Evolutionary conservation across 148 eudicot species (phyloP), one percentile per base, ranked within the genome.

Genomic region (Bassia scoparia): DNA sequence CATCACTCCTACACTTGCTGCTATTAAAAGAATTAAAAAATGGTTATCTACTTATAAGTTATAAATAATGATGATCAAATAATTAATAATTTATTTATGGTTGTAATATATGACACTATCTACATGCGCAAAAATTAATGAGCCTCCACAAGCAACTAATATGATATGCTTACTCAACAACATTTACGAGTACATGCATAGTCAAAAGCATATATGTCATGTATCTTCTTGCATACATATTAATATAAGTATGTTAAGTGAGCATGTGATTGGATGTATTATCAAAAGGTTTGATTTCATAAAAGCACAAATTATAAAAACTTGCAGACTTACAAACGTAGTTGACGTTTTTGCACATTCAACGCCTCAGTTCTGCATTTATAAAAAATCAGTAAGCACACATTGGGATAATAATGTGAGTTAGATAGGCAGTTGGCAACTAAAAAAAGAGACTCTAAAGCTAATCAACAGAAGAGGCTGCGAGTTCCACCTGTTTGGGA

Each of bases 281-380:
- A 12, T 46, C 59, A 2, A 30, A 59, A 58, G 37, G 9, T 72
- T 18, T 44, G 20, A 67, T 55, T 31, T 55, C 14, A 58, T 35
- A 74, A 29, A 21, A 66, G 54, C 70, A 77, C 33, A 17, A 37
- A 50, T 50, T 56, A 67, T 26, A 64, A 1, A 63, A 9, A 33
- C 20, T 34, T 46, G 29, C 10, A 54, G 46, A 87, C 99, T 92
- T 88, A 95, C 99, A 95, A 95, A 63, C 88, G 94, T 75, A 95
- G 88, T 69, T 95, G 96, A 73, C 99, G 96, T 96, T 75, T 69
- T 83, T 55, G 99, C 94, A 74, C 76, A 86, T 80, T 84, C 80
- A 61, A 79, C 67, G 97, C 91, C 83, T 86, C 99, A 7, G 88
- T 92, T 97, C n/a, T 95, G 85, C 9, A 34, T 62, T 61, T 75